Conservation (phyloP, 1,284 basidiomycete genomes). For the Puccinia brachypodii region DNA sequence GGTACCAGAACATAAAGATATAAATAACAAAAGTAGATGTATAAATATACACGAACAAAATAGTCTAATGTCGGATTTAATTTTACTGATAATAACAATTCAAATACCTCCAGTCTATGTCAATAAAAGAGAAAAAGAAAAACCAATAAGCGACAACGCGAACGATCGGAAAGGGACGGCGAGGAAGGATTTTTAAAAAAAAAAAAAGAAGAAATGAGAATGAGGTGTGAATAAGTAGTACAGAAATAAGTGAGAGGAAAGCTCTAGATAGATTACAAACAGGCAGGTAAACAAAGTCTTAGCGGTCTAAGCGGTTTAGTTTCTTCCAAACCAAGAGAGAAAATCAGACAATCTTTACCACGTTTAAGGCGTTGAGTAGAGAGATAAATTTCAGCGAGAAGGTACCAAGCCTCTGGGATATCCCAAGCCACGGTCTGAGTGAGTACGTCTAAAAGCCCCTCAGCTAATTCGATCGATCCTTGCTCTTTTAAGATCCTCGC, state of each 20-base stretch:
- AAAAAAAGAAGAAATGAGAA: background rate
- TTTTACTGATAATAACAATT: too few species aligned
- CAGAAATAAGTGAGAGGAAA: too few species aligned
- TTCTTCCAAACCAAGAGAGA: slow-evolving; percentile 72
- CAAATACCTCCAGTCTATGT: too few species aligned
- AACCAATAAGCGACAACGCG: too few species aligned
- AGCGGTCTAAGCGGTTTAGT: slow-evolving; percentile 58
- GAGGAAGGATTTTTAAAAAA: background rate
- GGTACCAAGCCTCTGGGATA: slow-evolving; percentile 87
- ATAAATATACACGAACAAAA: too few species aligned
- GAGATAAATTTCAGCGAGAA: slow-evolving; percentile 74
- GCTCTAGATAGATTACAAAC: slow-evolving; percentile 49
- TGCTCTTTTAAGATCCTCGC: slow-evolving; percentile 68
- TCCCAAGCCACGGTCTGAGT: slow-evolving; percentile 71
- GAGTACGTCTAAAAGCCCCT: slow-evolving; percentile 58
- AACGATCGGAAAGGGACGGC: background rate
- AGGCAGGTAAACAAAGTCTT: slow-evolving; percentile 53
- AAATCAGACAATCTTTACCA: slow-evolving; percentile 72
- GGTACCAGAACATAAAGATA: too few species aligned
- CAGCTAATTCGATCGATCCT: slow-evolving; percentile 53
- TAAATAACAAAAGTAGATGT: too few species aligned
- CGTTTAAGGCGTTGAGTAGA: slow-evolving; percentile 61
- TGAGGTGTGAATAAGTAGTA: slow-evolving; percentile 13
- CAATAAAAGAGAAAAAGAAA: too few species aligned
- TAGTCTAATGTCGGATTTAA: too few species aligned